Percentiles rank a stretch among this genome's conserved stretches.
Evolutionary conservation across 768 basidiomycete species (phyloP).

Genomic region (Boletus vermiculosoides): DNA sequence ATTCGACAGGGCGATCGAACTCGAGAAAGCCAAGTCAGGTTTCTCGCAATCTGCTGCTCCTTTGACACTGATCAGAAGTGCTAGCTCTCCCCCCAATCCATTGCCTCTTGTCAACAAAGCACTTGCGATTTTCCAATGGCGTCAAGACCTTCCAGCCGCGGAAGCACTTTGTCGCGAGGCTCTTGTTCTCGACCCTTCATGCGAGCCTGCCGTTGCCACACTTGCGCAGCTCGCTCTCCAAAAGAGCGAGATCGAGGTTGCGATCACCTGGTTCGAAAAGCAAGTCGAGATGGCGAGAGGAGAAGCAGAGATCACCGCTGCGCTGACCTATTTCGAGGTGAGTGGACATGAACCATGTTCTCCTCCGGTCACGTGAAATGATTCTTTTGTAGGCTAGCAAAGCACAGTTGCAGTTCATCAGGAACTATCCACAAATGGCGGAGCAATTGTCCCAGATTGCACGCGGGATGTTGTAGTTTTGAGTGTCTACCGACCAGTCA

Average conservation of each 20-base stretch:
- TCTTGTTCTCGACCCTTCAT: conserved; percentile 83
- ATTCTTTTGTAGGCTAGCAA: conserved; percentile 62
- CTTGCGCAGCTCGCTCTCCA: conserved; percentile 91
- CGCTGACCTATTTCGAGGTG: conserved; percentile 77
- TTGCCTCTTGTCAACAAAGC: conserved; percentile 96
- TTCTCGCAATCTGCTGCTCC: not conserved
- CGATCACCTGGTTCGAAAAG: conserved; percentile 81
- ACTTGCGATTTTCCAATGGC: conserved; percentile 94
- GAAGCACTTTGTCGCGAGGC: conserved; percentile 89
- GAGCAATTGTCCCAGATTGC: conserved; percentile 57
- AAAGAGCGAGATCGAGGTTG: conserved; percentile 83
- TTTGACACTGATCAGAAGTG: not conserved
- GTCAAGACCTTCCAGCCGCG: conserved; percentile 80
- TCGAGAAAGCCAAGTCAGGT: conserved; percentile 73
- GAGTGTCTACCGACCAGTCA: not conserved
- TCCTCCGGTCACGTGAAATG: not conserved
- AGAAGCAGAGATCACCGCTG: conserved; percentile 81
- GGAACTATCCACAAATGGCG: conserved; percentile 84
- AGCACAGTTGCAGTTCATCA: conserved; percentile 80
- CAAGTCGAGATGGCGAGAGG: conserved; percentile 86
- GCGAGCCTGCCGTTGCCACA: conserved; percentile 95
- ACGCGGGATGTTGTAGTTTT: conserved; percentile 34
- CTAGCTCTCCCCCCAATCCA: conserved; percentile 67
- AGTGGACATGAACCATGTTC: conserved; percentile 25
- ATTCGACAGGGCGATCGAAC: conserved; percentile 88